Base-by-base conservation (phyloP, 139 green algal genomes). In the Asterochloris sp. region DNA sequence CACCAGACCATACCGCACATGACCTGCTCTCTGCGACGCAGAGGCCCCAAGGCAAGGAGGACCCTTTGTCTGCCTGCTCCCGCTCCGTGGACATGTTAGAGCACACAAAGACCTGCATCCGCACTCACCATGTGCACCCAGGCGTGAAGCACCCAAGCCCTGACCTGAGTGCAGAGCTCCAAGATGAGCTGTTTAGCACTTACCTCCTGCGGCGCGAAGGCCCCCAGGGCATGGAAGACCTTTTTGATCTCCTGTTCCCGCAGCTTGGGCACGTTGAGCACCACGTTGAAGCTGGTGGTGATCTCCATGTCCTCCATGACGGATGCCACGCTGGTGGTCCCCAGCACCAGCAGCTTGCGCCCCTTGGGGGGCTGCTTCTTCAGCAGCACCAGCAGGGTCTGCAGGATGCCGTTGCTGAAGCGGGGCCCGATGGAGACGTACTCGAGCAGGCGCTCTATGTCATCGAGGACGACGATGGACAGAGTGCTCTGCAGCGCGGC, bases 381-480 rank as follows among this genome's bases (percentile, higher is more conserved):
- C 67, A 98, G 80, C 71, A 99, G 91, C 84, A 98, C 95, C 73
- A 99, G 89, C 75, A 99, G 87, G 73, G 94, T 95, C 84, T 97
- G 96, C 82, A 99, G 91, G 23, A 99, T 86, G 16, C 84, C 75
- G 85, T 99, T 99, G 76, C 92, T 97, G 90, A 99, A 99, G 71
- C 96, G 92, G 12, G 97, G 97, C 0, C 97, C 97, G 54, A 99
- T 98, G 67, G 92, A 81, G 19, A 98, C 96, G 83, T 98, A 99
- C 89, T 99, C 97, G 21, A 99, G 86, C 85, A 99, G 90, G 17
- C 96, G 89, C 89, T 99, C 97, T 60, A 99, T 96, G 88, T 99
- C 97, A 76, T 99, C 97, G 62, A 98, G 85, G 26, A 99, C 87
- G 28, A 99, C 94, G 27, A 98, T 89, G 21, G 88, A 95, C 28